Evolutionary conservation across 2,329 filamentous ascomycete genomes (phyloP), one percentile per base, ranked within the genome.

Genomic region (Aureobasidium uvarum): DNA sequence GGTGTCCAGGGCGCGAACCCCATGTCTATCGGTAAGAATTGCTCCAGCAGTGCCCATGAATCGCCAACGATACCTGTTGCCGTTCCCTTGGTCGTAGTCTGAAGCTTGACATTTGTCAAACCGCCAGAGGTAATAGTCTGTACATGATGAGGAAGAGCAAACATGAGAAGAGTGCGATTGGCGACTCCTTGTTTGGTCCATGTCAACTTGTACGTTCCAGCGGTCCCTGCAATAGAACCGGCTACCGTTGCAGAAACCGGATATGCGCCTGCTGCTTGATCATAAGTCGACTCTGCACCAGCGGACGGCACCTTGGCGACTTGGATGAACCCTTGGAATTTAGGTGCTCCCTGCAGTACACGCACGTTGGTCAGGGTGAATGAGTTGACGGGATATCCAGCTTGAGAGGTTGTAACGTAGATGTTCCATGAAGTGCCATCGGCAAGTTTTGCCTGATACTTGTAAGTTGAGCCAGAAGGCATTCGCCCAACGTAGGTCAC

Each of bases 121-220:
- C 78, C 78, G 10, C 85, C 86, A 0, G 77, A 76, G 69, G 91
- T 85, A 67, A 98, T 93, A 0, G 90, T 92, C 38, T 86, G 80
- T 3, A 91, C 74, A 70, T 98, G 95, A 75, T 98, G 95, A 25
- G 93, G 92, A 55, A 99, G 79, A 18, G 90, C 91, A 74, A 90
- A 97, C 88, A 96, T 95, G 68, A 95, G 81, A 25, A 96, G 80
- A 3, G 81, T 84, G 18, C 84, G 80, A 7, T 78, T 76, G 18
- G 81, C 74, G 41, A 86, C 80, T 6, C 93, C 94, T 0, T 80
- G 83, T 72, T 91, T 94, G n/a, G 80, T 77, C 79, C 90, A 98
- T 0, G 79, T 78, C 66, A 98, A 85, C 0, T 79, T 85, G 74
- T 98, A 99, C 1, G 81, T 85, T 13, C 91, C 94, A 13, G 78